Evolutionary conservation across 2,329 filamentous ascomycete genomes (phyloP).

Genomic region (Scytalidium sp.): DNA sequence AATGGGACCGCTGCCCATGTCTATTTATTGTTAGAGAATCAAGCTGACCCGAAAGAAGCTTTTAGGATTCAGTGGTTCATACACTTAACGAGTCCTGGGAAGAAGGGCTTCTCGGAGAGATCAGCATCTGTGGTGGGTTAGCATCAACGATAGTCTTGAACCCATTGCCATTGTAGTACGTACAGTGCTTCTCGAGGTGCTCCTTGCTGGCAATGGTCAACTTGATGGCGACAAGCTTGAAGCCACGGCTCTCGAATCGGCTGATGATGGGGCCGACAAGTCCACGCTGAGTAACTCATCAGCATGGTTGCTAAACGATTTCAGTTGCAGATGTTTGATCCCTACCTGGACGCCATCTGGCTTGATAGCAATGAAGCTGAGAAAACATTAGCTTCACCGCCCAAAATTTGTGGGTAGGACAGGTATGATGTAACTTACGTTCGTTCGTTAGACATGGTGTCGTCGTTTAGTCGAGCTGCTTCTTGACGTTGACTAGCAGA

Average conservation of each 20-base stretch:
- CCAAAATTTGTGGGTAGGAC: constrained; percentile 1
- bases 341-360: constrained; percentile 97
- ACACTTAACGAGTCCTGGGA: constrained; percentile 91
- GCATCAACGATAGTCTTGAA: constrained; percentile 12
- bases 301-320: constrained; percentile 6
- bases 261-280: constrained; percentile 96
- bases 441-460: constrained; percentile 76
- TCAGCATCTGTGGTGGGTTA: constrained; percentile 63
- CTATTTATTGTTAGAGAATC: constrained; percentile 46
- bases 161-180: constrained; percentile 27
- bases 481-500: constrained; percentile 29
- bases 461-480: constrained; percentile 28
- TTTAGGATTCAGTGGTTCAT: constrained; percentile 33
- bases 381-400: constrained; percentile 27
- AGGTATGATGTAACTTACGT: constrained; percentile 56
- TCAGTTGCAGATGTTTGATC: constrained; percentile 1
- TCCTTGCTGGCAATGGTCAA: constrained; percentile 82
- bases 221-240: constrained; percentile 99
- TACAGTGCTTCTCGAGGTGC: constrained; percentile 96
- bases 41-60: constrained; percentile 10
- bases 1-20: constrained; percentile 97
- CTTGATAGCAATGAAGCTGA: constrained; percentile 99
- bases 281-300: constrained; percentile 66
- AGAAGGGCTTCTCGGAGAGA: constrained; percentile 93
- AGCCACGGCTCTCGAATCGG: constrained; percentile 97